Base-by-base conservation (phyloP, 2,329 filamentous ascomycete genomes). In the Sordariomycetes sp. region DNA sequence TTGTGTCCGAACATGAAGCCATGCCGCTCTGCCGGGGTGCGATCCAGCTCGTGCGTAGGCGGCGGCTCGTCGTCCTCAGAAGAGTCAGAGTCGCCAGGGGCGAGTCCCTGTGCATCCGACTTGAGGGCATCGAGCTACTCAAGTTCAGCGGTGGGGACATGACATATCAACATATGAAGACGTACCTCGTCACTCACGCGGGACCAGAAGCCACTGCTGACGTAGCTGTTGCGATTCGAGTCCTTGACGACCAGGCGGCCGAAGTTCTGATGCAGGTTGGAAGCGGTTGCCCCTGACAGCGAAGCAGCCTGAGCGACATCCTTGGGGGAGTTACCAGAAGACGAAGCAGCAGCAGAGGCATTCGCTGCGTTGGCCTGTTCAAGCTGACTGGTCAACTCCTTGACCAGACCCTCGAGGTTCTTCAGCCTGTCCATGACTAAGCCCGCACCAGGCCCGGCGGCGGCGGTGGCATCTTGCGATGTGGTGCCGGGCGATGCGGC, bases 201-300 rank as follows among this genome's bases (percentile, higher is more conserved):
- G 3, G 68, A 68, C 70, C 70, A 75, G 42, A 75, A 74, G 11
- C 63, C 63, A 39, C 58, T 71, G 36, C 64, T 64, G 9, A 74
- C 50, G 44, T 74, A 74, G 11, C 62, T 60, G 24, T 58, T 65
- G 10, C 48, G 53, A 6, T 46, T 60, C 7, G 50, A 42, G 43
- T 70, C 65, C 19, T 61, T 52, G 3, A 70, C 44, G 3, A 72
- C 61, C 25, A 73, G 43, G 30, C 66, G 55, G 3, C 68, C 68
- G 38, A 72, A 66, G 10, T 61, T 53, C 14, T 57, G 56, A 18
- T 63, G 58, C 8, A 64, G 39, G 3, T 35, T 35, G 2, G 42
- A 25, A 5, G 38, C 38, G 3, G 36, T 20, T 5, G 37, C 25
- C 1, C 35, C 17, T 16, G 32, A 18, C 9, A 25, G 29, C 21